phyloP scores from a whole-genome alignment of 352 stramenopile species.

The Phytophthora foliorum region DNA sequence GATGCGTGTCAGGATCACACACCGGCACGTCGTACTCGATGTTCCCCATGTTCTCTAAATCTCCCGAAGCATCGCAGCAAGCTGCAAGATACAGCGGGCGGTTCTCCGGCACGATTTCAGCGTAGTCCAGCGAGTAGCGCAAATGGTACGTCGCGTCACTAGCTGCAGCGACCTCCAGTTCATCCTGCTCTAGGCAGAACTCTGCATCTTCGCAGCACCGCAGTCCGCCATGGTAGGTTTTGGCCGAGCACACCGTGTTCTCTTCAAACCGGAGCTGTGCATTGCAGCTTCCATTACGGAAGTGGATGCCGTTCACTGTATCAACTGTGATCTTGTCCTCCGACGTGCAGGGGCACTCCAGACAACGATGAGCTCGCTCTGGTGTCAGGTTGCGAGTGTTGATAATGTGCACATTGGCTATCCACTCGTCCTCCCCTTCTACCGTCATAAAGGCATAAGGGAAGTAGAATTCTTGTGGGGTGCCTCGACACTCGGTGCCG shows the following conservation, averaged over 20 bases:
- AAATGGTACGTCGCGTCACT: conserved; percentile 64
- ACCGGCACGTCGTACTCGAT: conserved; percentile 82
- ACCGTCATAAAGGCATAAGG: conserved; percentile 87
- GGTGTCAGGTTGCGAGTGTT: conserved; percentile 73
- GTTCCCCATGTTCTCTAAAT: conserved; percentile 70
- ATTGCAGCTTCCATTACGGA: conserved; percentile 61
- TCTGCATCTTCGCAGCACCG: conserved; percentile 81
- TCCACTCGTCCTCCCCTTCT: conserved; percentile 80
- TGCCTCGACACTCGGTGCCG: conserved; percentile 81
- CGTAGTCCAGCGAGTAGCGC: conserved; percentile 84
- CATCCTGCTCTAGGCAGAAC: conserved; percentile 71
- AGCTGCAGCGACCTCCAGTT: conserved; percentile 41
- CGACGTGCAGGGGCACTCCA: conserved; percentile 84
- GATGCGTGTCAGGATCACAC: conserved; percentile 71
- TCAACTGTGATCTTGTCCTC: conserved; percentile 63
- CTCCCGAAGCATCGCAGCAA: conserved; percentile 78
- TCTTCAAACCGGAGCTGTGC: conserved; percentile 70
- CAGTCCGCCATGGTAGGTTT: conserved; percentile 76
- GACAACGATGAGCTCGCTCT: conserved; percentile 61
- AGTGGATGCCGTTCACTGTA: conserved; percentile 64
- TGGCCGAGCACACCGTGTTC: conserved; percentile 71
- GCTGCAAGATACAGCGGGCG: conserved; percentile 72
- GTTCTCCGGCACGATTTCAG: conserved; percentile 61
- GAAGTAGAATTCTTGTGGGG: conserved; percentile 82
- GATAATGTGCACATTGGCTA: conserved; percentile 87